Evolutionary conservation across 331 rosid species (phyloP), one percentile per base, ranked within the genome.

Genomic region (Phaseolus coccineus): DNA sequence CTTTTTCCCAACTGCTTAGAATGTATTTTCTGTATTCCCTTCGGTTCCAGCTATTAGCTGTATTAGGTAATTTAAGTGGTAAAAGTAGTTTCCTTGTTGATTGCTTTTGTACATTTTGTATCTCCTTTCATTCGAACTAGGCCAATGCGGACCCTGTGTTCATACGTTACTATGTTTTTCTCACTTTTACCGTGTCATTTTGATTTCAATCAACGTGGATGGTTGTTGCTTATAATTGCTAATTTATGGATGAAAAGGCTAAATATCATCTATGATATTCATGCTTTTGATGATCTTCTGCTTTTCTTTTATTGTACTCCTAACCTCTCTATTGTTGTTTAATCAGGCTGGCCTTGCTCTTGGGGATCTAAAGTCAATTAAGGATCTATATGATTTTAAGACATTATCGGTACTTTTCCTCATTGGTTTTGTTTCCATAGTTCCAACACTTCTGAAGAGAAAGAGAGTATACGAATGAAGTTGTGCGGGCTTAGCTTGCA

Each of bases 261-360:
- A 76, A 73, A 24, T 76, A 70, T 55, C 25, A 71, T 19, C 52
- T 30, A 61, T 61, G 67, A 27, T 75, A 51, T 76, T 51, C 69
- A 33, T 42, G 66, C 67, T 62, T 59, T 13, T 57, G 64, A 12
- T 77, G 56, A 50, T 71, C 40, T 12, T 40, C 40, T n/a, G 27
- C 76, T 11, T 15, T 40, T 51, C 5, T 66, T 44, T 77, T 6
- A 47, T 31, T 47, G 25, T 72, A 15, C 61, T 73, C 52, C 27
- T 77, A 27, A 75, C 37, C 7, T 81, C 22, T 74, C 69, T 33
- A 30, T 78, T 74, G 73, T 64, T 80, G 73, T 71, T 71, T 76
- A 61, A 83, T 77, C 83, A 96, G 99, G 99, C 99, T 83, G 99
- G 99, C 72, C 99, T 91, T 85, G 97, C 99, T 61, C 97, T 96